Percentiles rank a stretch among this genome's conserved stretches.
Conservation (phyloP, 371 early-diverging fungal species). For the Apophysomyces elegans region DNA sequence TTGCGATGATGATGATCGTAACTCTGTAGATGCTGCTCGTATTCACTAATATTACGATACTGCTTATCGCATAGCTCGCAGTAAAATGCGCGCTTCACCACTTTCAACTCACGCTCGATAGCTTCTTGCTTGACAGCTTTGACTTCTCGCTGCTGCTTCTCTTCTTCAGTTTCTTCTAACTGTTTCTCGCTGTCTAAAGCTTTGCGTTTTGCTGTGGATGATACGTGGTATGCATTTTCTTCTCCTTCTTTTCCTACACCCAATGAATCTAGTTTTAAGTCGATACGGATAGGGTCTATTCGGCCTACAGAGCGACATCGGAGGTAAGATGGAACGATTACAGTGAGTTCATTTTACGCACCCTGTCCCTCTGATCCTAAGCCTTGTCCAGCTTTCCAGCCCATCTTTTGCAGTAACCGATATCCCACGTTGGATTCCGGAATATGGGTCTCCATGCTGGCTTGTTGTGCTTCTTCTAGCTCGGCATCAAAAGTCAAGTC, state of each 20-base stretch:
- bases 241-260: slow-evolving; percentile 72
- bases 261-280: slow-evolving; percentile 59
- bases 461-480: not conserved
- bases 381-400: slow-evolving; percentile 50
- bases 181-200: slow-evolving; percentile 64
- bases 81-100: slow-evolving; percentile 74
- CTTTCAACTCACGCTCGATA: slow-evolving; percentile 62
- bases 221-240: slow-evolving; percentile 50
- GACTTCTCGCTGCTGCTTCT: slow-evolving; percentile 46
- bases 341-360: not conserved
- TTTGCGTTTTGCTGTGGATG: slow-evolving; percentile 66
- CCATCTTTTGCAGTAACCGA: slow-evolving; percentile 41
- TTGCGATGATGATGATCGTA: slow-evolving; percentile 83
- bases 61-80: slow-evolving; percentile 83
- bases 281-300: slow-evolving; percentile 69
- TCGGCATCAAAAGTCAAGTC: slow-evolving; percentile 1
- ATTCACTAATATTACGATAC: slow-evolving; percentile 74
- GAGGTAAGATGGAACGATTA: not conserved
- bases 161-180: slow-evolving; percentile 66
- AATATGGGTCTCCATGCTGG: not conserved
- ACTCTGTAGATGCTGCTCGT: slow-evolving; percentile 75
- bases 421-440: slow-evolving; percentile 22
- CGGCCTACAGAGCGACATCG: slow-evolving; percentile 46
- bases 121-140: slow-evolving; percentile 53
- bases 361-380: slow-evolving; percentile 32